These are phyloP conservation scores for Cyclotella cryptica DNA, from an alignment of 108 stramenopile species.

Conservation along the genomic window DNA sequence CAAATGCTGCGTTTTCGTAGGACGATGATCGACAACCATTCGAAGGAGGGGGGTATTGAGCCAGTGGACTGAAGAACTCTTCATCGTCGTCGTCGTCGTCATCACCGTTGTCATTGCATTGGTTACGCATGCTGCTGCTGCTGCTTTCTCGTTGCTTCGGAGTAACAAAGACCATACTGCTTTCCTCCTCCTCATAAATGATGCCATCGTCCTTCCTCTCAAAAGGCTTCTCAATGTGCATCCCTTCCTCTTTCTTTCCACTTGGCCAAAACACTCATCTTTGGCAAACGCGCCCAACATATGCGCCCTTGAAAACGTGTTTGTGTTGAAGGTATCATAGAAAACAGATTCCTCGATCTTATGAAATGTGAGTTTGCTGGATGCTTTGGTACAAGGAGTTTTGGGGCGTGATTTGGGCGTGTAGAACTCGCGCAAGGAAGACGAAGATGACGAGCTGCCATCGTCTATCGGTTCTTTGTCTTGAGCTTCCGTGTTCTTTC, in stretches of 20 bases:
- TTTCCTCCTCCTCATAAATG: background rate
- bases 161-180: background rate
- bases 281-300: too few species aligned
- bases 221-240: background rate
- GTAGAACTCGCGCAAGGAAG: background rate
- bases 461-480: background rate
- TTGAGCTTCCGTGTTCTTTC: background rate
- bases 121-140: background rate
- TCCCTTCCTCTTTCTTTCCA: too few species aligned
- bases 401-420: background rate
- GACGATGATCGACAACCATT: too few species aligned
- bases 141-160: background rate
- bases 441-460: background rate
- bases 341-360: background rate
- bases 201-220: background rate
- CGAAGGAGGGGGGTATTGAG: background rate
- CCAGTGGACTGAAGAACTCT: constrained; percentile 43
- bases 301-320: background rate
- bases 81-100: constrained; percentile 27
- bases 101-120: background rate
- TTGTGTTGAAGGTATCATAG: background rate
- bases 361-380: too few species aligned
- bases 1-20: background rate
- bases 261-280: too few species aligned
- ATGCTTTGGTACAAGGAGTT: background rate